A percentile compares a stretch with the other conserved stretches of the same genome.
Evolutionary conservation across 2,329 filamentous ascomycete species (phyloP).

Genomic region (Anthostomella pinea): DNA sequence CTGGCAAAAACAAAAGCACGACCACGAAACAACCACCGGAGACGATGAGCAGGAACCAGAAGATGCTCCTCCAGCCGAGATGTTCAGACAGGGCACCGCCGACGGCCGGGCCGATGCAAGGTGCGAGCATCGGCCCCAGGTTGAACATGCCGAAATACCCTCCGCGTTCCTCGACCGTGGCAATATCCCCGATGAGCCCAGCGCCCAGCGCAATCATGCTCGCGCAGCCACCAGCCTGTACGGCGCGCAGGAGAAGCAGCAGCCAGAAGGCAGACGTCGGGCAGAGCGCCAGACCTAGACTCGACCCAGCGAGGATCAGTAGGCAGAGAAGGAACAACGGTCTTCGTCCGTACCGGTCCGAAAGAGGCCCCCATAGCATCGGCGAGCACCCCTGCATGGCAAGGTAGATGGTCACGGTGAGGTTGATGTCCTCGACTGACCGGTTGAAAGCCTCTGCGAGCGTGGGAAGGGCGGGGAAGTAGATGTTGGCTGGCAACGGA

Average conservation of each 20-base stretch:
- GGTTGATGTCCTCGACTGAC: constrained; percentile 31
- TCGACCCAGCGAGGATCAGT: constrained; percentile 29
- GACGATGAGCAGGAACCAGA: constrained; percentile 52
- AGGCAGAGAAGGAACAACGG: constrained; percentile 31
- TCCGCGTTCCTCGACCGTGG: constrained; percentile 30
- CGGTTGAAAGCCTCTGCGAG: constrained; percentile 28
- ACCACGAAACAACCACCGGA: constrained; percentile 35
- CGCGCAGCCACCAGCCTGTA: constrained; percentile 34
- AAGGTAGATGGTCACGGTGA: constrained; percentile 33
- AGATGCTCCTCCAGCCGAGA: constrained; percentile 50
- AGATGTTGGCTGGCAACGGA: constrained; percentile 35
- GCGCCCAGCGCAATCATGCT: constrained; percentile 34
- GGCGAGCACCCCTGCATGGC: constrained; percentile 32
- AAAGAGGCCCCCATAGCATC: constrained; percentile 36
- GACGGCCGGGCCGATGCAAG: constrained; percentile 43
- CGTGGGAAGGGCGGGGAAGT: constrained; percentile 32
- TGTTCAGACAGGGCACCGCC: constrained; percentile 46
- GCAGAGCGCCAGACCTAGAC: constrained; percentile 33
- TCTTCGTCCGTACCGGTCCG: constrained; percentile 32
- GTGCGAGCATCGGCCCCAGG: constrained; percentile 39
- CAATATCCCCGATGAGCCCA: constrained; percentile 34
- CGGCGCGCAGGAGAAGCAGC: constrained; percentile 28
- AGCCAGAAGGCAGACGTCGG: constrained; percentile 32
- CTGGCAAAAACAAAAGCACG: constrained; percentile 32
- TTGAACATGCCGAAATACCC: constrained; percentile 35